Evolutionary conservation across 164 flowering plant genomes (phyloP), one percentile per base, ranked within the genome.

Genomic region (Taxillus chinensis): DNA sequence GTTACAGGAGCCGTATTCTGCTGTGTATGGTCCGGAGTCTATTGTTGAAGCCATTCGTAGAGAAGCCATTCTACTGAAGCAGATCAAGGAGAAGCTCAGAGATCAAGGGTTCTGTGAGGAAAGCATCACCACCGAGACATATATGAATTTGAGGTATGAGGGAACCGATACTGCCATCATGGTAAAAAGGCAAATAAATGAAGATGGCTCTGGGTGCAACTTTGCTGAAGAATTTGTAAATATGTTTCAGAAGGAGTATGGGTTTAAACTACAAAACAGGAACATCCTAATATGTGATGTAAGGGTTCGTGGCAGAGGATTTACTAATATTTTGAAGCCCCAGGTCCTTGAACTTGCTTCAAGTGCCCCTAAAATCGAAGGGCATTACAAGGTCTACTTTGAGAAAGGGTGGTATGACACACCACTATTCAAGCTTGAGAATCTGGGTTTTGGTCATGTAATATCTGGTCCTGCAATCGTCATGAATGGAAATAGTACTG

Each of bases 121-220:
- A 50, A 86, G 74, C 60, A 81, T 89, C 63, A 67, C 67, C 27
- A 79, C 79, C 1, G 97, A 90, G 66, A 76, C 89, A 7, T 93
- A 77, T 72, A 66, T 93, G 51, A 90, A 93, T 70, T 67, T 93
- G 71, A 81, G 99, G 63, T 91, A 93, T 63, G 95, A 93, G 69
- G 99, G 99, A 54, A 93, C 97, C 8, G 99, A 93, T 75, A 90
- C 99, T 60, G 85, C 95, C n/a, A 93, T 93, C 68, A 93, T 90
- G 99, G 97, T 89, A 38, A 86, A 84, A 77, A 69, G 75, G 57
- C 79, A 63, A 50, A 41, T 49, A 17, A 57, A 62, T 42, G 75
- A 72, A 50, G 81, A 74, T 66, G 76, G 75, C 39, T 57, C 59
- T 8, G 66, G 56, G 67, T 74, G 39, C 64, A 89, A 87, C 68